Evolutionary conservation across 495 filamentous ascomycete species (phyloP).

Genomic region (Aspergillus carlsbadensis): DNA sequence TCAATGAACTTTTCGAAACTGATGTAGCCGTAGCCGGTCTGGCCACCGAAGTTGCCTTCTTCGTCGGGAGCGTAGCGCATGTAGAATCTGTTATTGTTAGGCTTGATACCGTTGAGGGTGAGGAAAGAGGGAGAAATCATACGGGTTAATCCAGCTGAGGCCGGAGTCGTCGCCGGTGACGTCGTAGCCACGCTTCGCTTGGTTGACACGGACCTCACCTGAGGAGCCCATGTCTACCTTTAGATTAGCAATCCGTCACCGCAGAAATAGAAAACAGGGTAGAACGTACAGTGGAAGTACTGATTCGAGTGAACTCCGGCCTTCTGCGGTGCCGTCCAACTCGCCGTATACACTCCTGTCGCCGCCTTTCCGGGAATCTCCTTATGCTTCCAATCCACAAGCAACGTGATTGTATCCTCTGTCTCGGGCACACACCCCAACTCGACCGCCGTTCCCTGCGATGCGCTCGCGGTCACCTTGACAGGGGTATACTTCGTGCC

Average conservation of each 20-base stretch:
- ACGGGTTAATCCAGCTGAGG: slow-evolving; percentile 81
- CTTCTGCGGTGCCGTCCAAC: slow-evolving; percentile 89
- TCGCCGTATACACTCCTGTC: slow-evolving; percentile 91
- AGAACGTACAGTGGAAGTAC: slow-evolving; percentile 76
- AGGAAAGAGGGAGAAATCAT: slow-evolving; percentile 19
- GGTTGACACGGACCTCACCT: slow-evolving; percentile 86
- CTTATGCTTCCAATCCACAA: slow-evolving; percentile 84
- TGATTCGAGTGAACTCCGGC: slow-evolving; percentile 93
- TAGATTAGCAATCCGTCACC: slow-evolving; percentile 7
- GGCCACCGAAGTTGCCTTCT: slow-evolving; percentile 89
- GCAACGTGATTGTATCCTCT: slow-evolving; percentile 88
- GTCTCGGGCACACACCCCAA: slow-evolving; percentile 78
- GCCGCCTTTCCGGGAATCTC: slow-evolving; percentile 64
- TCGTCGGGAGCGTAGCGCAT: slow-evolving; percentile 96
- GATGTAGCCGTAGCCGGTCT: slow-evolving; percentile 90
- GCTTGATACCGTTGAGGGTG: not conserved
- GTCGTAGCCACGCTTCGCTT: slow-evolving; percentile 93
- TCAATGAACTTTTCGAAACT: slow-evolving; percentile 96
- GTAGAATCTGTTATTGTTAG: slow-evolving; percentile 60
- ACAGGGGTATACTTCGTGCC: slow-evolving; percentile 68
- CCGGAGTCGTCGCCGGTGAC: slow-evolving; percentile 77
- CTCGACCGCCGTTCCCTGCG: slow-evolving; percentile 65
- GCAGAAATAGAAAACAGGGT: not conserved
- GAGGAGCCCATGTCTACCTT: slow-evolving; percentile 65
- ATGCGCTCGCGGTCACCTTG: slow-evolving; percentile 74